phyloP scores from a whole-genome alignment of 225 moss, liverwort and hornwort genomes.

The Polytrichum formosum region DNA sequence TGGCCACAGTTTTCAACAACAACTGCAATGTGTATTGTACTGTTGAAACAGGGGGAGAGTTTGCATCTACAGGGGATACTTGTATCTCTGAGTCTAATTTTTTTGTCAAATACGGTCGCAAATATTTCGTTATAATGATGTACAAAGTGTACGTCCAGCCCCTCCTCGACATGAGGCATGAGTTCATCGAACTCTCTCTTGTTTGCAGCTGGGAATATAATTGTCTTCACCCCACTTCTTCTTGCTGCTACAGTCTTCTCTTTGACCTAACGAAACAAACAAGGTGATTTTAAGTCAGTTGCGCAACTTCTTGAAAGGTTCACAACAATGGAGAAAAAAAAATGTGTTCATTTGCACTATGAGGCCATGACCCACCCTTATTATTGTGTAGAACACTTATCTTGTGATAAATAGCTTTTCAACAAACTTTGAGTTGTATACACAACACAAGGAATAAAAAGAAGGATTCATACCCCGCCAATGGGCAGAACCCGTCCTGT shows the following conservation, averaged over 20 bases:
- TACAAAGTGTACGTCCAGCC: constrained; percentile 87
- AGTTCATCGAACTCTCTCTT: constrained; percentile 91
- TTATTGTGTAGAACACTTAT: too few relatives aligned
- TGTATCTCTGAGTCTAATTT: constrained; percentile 40
- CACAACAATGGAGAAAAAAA: too few relatives aligned
- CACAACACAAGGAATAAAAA: not conserved
- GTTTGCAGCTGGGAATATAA: constrained; percentile 83
- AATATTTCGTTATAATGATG: constrained; percentile 87
- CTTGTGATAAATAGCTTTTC: too few relatives aligned
- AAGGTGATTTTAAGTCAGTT: not conserved
- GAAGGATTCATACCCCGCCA: constrained; percentile 68
- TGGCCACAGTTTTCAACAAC: too few relatives aligned
- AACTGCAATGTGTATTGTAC: too few relatives aligned
- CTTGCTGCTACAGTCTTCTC: constrained; percentile 95
- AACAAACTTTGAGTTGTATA: too few relatives aligned
- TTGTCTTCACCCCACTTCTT: constrained; percentile 92
- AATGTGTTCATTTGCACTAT: too few relatives aligned
- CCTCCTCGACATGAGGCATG: constrained; percentile 84
- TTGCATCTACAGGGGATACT: constrained; percentile 22
- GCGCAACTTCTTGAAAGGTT: not conserved
- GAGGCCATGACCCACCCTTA: too few relatives aligned
- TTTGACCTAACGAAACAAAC: constrained; percentile 57
- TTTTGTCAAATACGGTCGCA: constrained; percentile 59
- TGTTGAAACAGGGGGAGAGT: too few relatives aligned
- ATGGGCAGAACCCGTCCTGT: constrained; percentile 96